phyloP scores from a whole-genome alignment of 495 filamentous ascomycete genomes.

The Aspergillus incahuasiensis region DNA sequence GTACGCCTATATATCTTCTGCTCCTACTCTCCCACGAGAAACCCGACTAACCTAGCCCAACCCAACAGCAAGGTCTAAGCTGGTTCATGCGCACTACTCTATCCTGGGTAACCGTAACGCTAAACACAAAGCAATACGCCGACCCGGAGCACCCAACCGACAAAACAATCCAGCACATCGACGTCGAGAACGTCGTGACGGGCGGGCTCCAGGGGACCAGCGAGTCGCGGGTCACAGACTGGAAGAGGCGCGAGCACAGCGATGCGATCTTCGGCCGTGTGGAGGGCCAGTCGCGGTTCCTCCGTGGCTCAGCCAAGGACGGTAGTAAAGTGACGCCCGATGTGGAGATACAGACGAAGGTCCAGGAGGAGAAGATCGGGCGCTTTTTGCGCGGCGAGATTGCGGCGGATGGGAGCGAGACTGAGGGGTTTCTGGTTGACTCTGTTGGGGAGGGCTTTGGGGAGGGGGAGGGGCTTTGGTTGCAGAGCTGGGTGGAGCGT shows the following conservation, averaged over 20 bases:
- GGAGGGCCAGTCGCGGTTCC: constrained; percentile 55
- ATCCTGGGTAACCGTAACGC: constrained; percentile 64
- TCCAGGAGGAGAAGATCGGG: constrained; percentile 39
- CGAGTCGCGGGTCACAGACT: constrained; percentile 71
- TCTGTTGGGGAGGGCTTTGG: constrained; percentile 31
- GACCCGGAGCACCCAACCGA: constrained; percentile 47
- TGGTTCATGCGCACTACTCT: constrained; percentile 81
- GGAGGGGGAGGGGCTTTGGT: constrained; percentile 35
- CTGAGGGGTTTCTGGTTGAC: constrained; percentile 39
- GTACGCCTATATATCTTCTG: constrained; percentile 26
- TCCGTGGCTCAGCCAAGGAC: constrained; percentile 34
- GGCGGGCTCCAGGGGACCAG: constrained; percentile 69
- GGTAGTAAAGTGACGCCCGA: constrained; percentile 31
- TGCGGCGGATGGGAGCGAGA: constrained; percentile 30
- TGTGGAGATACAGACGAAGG: constrained; percentile 29
- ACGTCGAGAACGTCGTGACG: constrained; percentile 73
- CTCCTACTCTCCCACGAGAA: background rate
- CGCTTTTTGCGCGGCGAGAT: constrained; percentile 42
- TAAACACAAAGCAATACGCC: constrained; percentile 65
- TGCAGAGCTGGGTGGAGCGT: constrained; percentile 47
- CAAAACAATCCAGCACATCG: constrained; percentile 58
- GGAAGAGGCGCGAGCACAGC: constrained; percentile 59
- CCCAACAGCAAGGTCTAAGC: constrained; percentile 74
- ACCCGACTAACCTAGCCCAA: constrained; percentile 11
- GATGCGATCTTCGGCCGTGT: constrained; percentile 82